A percentile compares a stretch with the other conserved stretches of the same genome.
phyloP scores from a whole-genome alignment of 352 stramenopile genomes.

The Pythium aquatile region DNA sequence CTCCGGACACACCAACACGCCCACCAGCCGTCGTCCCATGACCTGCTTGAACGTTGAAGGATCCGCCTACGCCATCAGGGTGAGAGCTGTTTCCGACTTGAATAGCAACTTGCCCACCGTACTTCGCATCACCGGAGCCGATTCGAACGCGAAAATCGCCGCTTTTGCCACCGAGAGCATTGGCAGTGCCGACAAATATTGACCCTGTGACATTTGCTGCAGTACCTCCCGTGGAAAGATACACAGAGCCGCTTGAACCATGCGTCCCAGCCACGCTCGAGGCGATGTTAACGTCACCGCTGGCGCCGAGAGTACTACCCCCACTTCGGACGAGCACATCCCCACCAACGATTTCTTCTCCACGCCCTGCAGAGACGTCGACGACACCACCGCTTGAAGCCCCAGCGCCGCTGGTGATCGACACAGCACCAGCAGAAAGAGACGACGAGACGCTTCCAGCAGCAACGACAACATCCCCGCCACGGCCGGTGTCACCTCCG shows the following conservation, averaged over 20 bases:
- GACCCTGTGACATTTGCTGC: conserved; percentile 1
- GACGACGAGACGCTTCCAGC: conserved; percentile 10
- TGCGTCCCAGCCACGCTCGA: conserved; percentile 1
- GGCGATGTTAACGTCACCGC: conserved; percentile 6
- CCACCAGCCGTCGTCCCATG: conserved; percentile 9
- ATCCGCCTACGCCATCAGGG: conserved; percentile 6
- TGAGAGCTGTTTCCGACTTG: conserved; percentile 16
- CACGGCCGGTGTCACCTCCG: conserved; percentile 18
- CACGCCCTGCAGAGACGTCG: not conserved
- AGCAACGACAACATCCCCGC: conserved; percentile 11
- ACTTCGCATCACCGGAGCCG: not conserved
- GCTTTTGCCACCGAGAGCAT: conserved; percentile 12
- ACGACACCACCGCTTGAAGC: conserved; percentile 9
- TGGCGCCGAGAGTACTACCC: conserved; percentile 10
- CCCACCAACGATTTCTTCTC: not conserved
- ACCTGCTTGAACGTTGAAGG: not conserved
- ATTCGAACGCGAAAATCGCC: conserved; percentile 11
- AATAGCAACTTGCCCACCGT: conserved; percentile 2
- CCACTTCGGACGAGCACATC: conserved; percentile 16
- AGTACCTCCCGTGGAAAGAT: conserved; percentile 12
- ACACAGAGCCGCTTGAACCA: conserved; percentile 11
- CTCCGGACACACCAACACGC: conserved; percentile 6
- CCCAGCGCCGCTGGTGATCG: conserved; percentile 5
- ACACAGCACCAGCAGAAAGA: conserved; percentile 8
- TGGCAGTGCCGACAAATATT: conserved; percentile 10